A percentile compares a stretch with the other conserved stretches of the same genome.
phyloP scores from a whole-genome alignment of 2,329 filamentous ascomycete genomes.

The Fusarium papillatum region DNA sequence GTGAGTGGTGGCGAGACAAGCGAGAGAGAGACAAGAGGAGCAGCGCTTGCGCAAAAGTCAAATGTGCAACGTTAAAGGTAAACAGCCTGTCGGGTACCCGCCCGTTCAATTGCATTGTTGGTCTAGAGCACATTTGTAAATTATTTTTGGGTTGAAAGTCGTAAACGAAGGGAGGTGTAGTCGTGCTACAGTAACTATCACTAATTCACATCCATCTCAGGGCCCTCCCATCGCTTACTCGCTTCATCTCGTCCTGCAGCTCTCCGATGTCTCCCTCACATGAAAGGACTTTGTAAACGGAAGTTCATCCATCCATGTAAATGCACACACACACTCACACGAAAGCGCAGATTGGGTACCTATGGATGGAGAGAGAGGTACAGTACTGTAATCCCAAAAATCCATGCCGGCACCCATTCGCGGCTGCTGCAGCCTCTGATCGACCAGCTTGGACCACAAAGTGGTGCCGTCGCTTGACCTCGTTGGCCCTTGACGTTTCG shows the following conservation, averaged over 20 bases:
- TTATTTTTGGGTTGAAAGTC: constrained; percentile 13
- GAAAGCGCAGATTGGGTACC: neutral
- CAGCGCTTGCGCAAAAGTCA: neutral
- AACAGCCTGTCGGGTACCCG: constrained; percentile 13
- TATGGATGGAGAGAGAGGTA: neutral
- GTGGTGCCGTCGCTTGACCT: constrained; percentile 3
- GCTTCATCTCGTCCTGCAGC: constrained; percentile 13
- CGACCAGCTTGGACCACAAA: constrained; percentile 6
- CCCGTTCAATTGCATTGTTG: neutral
- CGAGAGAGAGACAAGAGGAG: neutral
- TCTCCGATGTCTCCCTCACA: constrained; percentile 1
- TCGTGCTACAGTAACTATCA: constrained; percentile 1
- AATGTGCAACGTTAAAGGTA: constrained; percentile 5
- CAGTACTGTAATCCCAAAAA: neutral
- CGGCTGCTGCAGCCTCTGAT: neutral
- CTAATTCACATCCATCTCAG: neutral
- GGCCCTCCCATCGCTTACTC: constrained; percentile 14
- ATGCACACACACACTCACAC: neutral
- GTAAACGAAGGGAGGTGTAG: neutral
- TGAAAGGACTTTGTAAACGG: neutral
- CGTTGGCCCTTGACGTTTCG: constrained; percentile 42
- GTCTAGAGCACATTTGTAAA: neutral
- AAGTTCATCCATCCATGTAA: neutral
- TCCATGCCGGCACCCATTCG: constrained; percentile 6
- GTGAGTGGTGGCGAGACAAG: constrained; percentile 12